Base-by-base conservation (phyloP, 495 filamentous ascomycete species). In the Durotheca rogersii region DNA sequence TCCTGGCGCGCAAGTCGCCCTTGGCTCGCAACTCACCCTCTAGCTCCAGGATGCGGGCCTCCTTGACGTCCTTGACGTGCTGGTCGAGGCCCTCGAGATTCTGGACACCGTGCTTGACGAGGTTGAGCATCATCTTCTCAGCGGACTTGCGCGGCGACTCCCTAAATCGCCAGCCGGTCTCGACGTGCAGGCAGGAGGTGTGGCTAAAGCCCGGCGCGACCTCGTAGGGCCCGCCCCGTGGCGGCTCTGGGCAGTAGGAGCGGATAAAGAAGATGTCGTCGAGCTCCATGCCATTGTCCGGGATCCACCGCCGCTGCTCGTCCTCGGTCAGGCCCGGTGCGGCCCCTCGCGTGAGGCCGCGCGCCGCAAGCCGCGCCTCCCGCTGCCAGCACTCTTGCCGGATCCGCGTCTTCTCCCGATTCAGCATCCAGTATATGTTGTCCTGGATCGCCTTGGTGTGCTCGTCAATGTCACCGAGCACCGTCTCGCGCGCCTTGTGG, bases 381-480 rank as follows among this genome's bases (percentile, higher is more conserved):
- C 49, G 43, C 15, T 42, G 20, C 2, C 30, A 20, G 19, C 49
- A 61, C 4, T 50, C 56, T 18, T 44, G 52, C 4, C 50, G 62
- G 18, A 69, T 53, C 6, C 71, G 67, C 10, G 58, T 47, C 45
- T 67, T 71, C 36, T 72, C 71, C 7, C 65, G 64, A 29, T 69
- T 44, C 14, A 75, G 50, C 64, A 76, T 64, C 38, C 56, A 64
- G 7, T 73, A 35, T 17, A 78, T 69, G 47, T 77, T 76, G 10
- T 68, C 60, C 20, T 65, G 58, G 16, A 78, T 68, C 7, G 53
- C 58, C 1, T 61, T 53, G 7, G 67, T 61, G 30, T 79, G 74
- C 51, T 60, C 59, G 18, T 75, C 66, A 16, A 79, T 64, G 21
- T 63, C 69, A 18, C 67, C 49, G 7, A 78, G 49, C 9, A 68